Evolutionary conservation across 1,284 basidiomycete genomes (phyloP).

Genomic region (Inonotus obliquus): DNA sequence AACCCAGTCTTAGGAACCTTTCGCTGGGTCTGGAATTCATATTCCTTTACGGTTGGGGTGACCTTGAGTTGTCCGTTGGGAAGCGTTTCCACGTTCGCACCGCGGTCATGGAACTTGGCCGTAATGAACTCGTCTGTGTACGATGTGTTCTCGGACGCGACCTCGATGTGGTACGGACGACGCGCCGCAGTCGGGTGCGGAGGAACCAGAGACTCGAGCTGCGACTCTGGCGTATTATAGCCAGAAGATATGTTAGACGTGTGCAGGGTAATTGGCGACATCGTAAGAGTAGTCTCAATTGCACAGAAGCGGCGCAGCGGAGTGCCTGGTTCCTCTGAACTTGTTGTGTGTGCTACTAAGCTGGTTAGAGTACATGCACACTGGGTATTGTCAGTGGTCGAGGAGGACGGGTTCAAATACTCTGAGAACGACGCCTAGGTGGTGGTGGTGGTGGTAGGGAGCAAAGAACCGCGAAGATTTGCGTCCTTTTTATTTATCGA

Average conservation of each 20-base stretch:
- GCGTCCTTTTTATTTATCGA: conserved; percentile 4
- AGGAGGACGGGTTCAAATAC: not conserved
- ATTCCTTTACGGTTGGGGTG: conserved; percentile 72
- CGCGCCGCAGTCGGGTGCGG: conserved; percentile 86
- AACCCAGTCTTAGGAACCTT: conserved; percentile 92
- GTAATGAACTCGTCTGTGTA: conserved; percentile 84
- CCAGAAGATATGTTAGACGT: conserved; percentile 48
- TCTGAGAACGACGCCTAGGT: not conserved
- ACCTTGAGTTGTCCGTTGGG: conserved; percentile 70
- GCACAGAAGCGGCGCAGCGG: conserved; percentile 52
- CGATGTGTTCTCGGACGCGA: conserved; percentile 78
- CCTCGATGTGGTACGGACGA: conserved; percentile 72
- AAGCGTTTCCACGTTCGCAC: conserved; percentile 66
- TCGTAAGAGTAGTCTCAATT: conserved; percentile 38
- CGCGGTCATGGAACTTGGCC: conserved; percentile 80
- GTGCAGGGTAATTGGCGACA: conserved; percentile 30
- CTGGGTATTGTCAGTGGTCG: not conserved
- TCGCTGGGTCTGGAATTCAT: conserved; percentile 90
- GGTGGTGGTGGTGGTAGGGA: not conserved
- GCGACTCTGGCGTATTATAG: conserved; percentile 60
- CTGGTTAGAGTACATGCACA: conserved; percentile 88
- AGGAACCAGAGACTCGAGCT: conserved; percentile 58
- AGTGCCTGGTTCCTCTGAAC: conserved; percentile 71
- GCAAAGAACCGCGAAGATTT: not conserved
- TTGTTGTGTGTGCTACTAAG: conserved; percentile 76